These are phyloP conservation scores for Cupressus sempervirens DNA, from an alignment of 75 land plant genomes.

Conservation along the genomic window DNA sequence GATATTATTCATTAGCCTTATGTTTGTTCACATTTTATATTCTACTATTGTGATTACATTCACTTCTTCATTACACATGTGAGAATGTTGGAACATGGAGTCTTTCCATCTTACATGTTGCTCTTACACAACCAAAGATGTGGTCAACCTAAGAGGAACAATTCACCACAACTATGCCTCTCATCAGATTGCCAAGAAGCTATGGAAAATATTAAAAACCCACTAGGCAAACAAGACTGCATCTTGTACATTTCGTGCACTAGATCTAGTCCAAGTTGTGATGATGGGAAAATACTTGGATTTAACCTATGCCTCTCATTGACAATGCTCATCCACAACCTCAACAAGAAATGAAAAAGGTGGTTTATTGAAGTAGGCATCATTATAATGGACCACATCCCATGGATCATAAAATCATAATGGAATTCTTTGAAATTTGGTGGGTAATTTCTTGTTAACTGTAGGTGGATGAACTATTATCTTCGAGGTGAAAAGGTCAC, in stretches of 20 bases:
- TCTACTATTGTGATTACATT: no score
- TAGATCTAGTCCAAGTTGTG: slow-evolving; percentile 89
- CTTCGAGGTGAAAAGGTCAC: slow-evolving; percentile 72
- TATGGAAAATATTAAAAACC: slow-evolving; percentile 67
- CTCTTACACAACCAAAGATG: slow-evolving; percentile 80
- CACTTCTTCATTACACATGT: no score
- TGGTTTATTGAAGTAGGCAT: slow-evolving; percentile 90
- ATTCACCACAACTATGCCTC: slow-evolving; percentile 64
- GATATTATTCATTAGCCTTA: no score
- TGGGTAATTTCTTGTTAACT: background rate
- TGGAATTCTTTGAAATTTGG: background rate
- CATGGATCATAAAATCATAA: background rate
- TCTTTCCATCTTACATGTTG: slow-evolving; percentile 65
- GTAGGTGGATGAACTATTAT: slow-evolving; percentile 77
- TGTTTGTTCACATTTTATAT: no score
- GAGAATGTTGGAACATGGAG: slow-evolving; percentile 79
- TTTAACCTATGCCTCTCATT: slow-evolving; percentile 73
- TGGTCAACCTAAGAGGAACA: slow-evolving; percentile 68
- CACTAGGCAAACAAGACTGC: slow-evolving; percentile 79
- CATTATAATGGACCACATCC: background rate
- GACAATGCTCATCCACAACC: slow-evolving; percentile 93
- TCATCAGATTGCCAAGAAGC: slow-evolving; percentile 76
- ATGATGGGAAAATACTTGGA: slow-evolving; percentile 93
- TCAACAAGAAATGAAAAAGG: no score
- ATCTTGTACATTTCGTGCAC: slow-evolving; percentile 81